Evolutionary conservation across 805 yeast species (phyloP), one percentile per base, ranked within the genome.

Genomic region (Ogataea ganodermae): DNA sequence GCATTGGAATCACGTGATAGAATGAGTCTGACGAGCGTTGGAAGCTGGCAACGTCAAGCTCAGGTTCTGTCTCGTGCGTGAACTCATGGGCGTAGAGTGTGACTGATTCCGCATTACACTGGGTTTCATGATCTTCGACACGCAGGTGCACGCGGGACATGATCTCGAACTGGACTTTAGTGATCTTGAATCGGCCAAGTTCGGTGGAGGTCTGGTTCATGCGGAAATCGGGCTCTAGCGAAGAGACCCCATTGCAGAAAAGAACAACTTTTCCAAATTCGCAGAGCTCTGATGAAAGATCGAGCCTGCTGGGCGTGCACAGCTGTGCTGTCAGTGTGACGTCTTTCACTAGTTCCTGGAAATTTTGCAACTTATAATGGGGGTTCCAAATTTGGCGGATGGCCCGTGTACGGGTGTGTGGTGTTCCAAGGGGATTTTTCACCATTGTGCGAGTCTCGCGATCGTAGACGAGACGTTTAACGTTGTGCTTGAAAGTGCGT

Each of bases 21-120:
- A 43, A 47, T 13, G 33, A 17, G 24, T 43, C 42, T 8, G 46
- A 17, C 14, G 37, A 21, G 13, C 44, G 28, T 7, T 33, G 37
- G 32, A 51, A 55, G 7, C 24, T 6, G 18, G 53, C 55, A 33
- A 55, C 35, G 33, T 55, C 59, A 26, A 52, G 46, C 12, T 28
- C 38, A 9, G 51, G 55, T 42, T 52, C 53, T 4, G 10, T n/a
- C 1, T 48, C 59, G 16, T 17, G 16, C 24, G n/a, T 18, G 24
- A 35, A 49, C 35, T 38, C 31, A 14, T 27, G 23, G 13, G 27
- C 38, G 41, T 46, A 41, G 18, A 51, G 23, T 6, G 44, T 44
- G n/a, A 41, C 40, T 6, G 48, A 23, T 9, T n/a, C 36, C 10
- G 46, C 56, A 6, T 38, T 28, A 41, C 45, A 49, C 20, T 35